A percentile compares a stretch with the other conserved stretches of the same genome.
These are phyloP conservation scores for Senecio squalidus DNA, from an alignment of 140 eudicot genomes.

Conservation along the genomic window DNA sequence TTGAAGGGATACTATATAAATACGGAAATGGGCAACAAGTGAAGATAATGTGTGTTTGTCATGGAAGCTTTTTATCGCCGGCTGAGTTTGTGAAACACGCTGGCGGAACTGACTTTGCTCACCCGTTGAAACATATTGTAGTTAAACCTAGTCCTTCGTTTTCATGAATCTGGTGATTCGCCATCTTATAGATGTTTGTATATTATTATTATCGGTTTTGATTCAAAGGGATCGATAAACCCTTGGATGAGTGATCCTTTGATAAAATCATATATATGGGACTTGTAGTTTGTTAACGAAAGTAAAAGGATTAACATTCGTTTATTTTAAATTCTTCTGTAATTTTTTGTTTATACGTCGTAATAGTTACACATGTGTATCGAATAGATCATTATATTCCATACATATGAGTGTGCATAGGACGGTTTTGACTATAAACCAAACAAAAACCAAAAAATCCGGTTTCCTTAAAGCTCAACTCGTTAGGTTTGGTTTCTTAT, in stretches of 20 bases:
- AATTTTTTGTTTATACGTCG: too few relatives aligned
- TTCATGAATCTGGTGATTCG: constrained; percentile 7
- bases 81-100: constrained; percentile 53
- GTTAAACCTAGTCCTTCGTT: constrained; percentile 33
- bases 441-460: too few relatives aligned
- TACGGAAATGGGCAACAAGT: constrained; percentile 45
- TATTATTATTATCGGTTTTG: constrained; percentile 16
- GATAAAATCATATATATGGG: neutral
- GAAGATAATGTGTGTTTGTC: constrained; percentile 50
- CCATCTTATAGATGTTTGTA: constrained; percentile 6
- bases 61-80: constrained; percentile 44
- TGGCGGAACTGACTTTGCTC: constrained; percentile 39
- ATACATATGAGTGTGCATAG: too few relatives aligned
- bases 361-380: too few relatives aligned
- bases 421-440: too few relatives aligned
- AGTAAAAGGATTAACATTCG: too few relatives aligned
- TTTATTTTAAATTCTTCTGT: too few relatives aligned
- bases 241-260: constrained; percentile 9
- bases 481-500: too few relatives aligned
- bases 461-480: too few relatives aligned
- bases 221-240: constrained; percentile 6
- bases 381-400: too few relatives aligned
- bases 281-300: too few relatives aligned
- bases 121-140: constrained; percentile 46
- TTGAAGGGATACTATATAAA: constrained; percentile 44